A percentile compares a stretch with the other conserved stretches of the same genome.
Conservation (phyloP, 78 protist species). For the Capsaspora owczarzaki region DNA sequence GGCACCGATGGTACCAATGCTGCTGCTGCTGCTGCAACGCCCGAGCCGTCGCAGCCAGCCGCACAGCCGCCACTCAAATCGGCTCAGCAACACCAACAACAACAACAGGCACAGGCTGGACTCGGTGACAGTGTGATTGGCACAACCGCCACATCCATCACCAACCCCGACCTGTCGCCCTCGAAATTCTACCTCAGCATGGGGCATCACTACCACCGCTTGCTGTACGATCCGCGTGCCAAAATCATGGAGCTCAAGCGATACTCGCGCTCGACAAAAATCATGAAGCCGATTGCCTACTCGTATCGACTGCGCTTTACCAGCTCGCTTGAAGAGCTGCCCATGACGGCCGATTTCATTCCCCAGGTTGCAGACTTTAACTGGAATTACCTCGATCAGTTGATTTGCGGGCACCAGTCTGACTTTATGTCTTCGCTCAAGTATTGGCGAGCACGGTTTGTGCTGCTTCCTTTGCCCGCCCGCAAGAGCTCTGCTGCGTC, state of each 20-base stretch:
- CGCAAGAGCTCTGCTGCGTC: too few species aligned
- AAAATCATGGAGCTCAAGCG: neutral
- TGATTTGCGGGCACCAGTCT: neutral
- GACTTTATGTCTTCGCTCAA: neutral
- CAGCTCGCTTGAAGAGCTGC: neutral
- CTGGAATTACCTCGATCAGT: constrained; percentile 16
- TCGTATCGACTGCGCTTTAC: neutral
- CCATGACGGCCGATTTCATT: neutral
- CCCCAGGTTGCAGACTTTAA: neutral
- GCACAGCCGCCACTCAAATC: too few species aligned
- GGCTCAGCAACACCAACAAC: too few species aligned
- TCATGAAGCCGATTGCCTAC: neutral
- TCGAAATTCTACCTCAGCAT: neutral
- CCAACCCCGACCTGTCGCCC: neutral
- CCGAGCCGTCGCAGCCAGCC: too few species aligned
- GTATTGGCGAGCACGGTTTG: constrained; percentile 28
- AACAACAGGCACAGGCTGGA: too few species aligned
- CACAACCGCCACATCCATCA: neutral
- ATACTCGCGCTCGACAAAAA: neutral
- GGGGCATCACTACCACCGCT: neutral
- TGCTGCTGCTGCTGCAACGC: neutral
- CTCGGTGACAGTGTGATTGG: too few species aligned
- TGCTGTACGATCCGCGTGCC: constrained; percentile 4
- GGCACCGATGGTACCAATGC: neutral
- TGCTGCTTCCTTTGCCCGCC: constrained; percentile 14